Base-by-base conservation (phyloP, 331 rosid species). In the Erythrophleum ivorense region DNA sequence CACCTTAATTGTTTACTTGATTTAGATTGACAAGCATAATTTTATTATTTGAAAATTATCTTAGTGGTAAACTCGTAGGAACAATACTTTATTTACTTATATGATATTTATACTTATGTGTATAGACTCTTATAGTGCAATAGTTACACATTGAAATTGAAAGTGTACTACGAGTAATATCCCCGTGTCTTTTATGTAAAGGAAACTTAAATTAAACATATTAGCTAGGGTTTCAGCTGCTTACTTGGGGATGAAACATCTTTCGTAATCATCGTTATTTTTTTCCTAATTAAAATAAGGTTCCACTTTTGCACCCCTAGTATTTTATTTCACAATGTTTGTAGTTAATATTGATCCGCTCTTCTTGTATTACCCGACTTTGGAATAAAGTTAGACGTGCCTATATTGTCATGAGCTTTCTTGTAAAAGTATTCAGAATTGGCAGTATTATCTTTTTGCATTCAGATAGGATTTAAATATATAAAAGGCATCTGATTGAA, bases 101-200 rank as follows among this genome's bases (percentile, higher is more conserved):
- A 24, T 24, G 29, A 24, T 24, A 24, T 24, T 0, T 24, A 24
- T 1, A 24, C 29, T 24, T 24, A 24, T 24, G 29, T 24, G 29
- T 24, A n/a, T n/a, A 24, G 29, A 24, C 29, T 24, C 29, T 24
- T 24, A 24, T 24, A 24, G 29, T 24, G 29, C 29, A 24, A 1
- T 24, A 24, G 84, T 68, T 73, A 18, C 4, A 43, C 45, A 13
- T 63, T 63, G 3, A 13, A 71, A 71, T 71, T 67, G 77, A 82
- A 78, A 75, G 67, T 86, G 86, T 84, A 33, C 9, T 65, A 49
- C 83, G 71, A 72, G 63, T 81, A 75, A 65, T 72, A 78, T 41
- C n/a, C 74, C 13, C 41, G 4, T 49, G 16, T 60, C 7, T 78
- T 24, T 19, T 50, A 65, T 58, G 9, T 36, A 36, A 16, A 68